Evolutionary conservation across 148 eudicot species (phyloP).

Genomic region (Gaultheria prostrata): DNA sequence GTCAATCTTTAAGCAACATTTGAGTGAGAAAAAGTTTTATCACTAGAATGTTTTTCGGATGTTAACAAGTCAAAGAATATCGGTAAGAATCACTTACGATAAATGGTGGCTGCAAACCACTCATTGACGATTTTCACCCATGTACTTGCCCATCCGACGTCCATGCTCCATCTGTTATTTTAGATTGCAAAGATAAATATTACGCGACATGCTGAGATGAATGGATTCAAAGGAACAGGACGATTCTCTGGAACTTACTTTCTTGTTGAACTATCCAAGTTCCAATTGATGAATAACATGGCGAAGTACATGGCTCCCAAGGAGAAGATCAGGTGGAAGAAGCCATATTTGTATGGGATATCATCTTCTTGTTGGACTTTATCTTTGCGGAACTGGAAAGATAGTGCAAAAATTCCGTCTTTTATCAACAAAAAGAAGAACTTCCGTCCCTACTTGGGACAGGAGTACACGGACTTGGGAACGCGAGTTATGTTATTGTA

Average conservation of each 20-base stretch:
- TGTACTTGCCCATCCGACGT: constrained; percentile 96
- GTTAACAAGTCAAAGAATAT: too few species aligned
- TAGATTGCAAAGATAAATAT: background rate
- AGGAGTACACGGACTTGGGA: background rate
- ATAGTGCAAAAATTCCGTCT: background rate
- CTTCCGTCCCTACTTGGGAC: too few species aligned
- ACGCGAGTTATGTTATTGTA: background rate
- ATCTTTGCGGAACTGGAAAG: constrained; percentile 65
- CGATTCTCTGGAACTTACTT: constrained; percentile 43
- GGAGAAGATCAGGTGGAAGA: constrained; percentile 87
- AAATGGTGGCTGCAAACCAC: constrained; percentile 94
- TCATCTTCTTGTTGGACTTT: constrained; percentile 62
- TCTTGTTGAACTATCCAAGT: constrained; percentile 62
- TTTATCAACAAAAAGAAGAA: background rate
- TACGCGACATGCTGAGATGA: background rate
- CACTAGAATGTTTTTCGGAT: too few species aligned
- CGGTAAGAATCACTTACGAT: constrained; percentile 46
- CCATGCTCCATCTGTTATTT: constrained; percentile 80
- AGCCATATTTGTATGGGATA: constrained; percentile 78
- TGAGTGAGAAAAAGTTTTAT: background rate
- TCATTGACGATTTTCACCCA: constrained; percentile 99
- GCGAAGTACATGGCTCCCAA: constrained; percentile 98
- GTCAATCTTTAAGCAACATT: background rate
- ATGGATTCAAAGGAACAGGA: background rate
- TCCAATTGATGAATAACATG: constrained; percentile 91